A percentile compares a stretch with the other conserved stretches of the same genome.
Conservation (phyloP, 495 filamentous ascomycete genomes). For the Penicillium coffeae region DNA sequence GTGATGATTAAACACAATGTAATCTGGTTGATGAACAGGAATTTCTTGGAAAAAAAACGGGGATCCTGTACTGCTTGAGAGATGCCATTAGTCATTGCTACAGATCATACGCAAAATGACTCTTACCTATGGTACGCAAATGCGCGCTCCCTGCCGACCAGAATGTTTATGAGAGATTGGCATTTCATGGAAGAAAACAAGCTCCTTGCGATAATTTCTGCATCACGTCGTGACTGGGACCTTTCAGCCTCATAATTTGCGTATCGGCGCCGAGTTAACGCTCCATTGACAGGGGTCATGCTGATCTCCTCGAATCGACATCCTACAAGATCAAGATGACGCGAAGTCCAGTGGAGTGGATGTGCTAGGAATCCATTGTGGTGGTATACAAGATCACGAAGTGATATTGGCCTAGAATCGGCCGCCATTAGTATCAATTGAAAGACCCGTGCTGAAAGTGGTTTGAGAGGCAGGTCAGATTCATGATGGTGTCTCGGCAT, state of each 20-base stretch:
- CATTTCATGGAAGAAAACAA: neutral
- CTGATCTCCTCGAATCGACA: neutral
- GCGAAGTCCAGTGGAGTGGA: neutral
- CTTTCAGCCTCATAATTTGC: no score
- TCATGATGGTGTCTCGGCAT: no score
- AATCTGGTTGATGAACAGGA: neutral
- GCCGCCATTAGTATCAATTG: neutral
- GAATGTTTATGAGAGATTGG: slow-evolving; percentile 4
- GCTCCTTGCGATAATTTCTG: slow-evolving; percentile 1
- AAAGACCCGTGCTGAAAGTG: no score
- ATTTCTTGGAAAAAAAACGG: neutral
- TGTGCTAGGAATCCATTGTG: neutral
- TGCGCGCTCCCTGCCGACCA: slow-evolving; percentile 1
- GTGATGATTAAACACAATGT: neutral
- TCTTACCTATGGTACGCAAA: slow-evolving; percentile 7
- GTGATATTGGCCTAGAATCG: neutral
- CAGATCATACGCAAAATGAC: neutral
- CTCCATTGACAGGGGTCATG: neutral
- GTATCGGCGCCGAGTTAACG: no score
- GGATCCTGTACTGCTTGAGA: neutral
- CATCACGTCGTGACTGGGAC: slow-evolving; percentile 1
- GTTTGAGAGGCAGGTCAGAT: no score
- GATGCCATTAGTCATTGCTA: neutral
- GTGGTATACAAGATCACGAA: neutral
- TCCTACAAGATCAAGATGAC: neutral